Evolutionary conservation across 306 rosid species (phyloP), one percentile per base, ranked within the genome.

Genomic region (Fagus crenata): DNA sequence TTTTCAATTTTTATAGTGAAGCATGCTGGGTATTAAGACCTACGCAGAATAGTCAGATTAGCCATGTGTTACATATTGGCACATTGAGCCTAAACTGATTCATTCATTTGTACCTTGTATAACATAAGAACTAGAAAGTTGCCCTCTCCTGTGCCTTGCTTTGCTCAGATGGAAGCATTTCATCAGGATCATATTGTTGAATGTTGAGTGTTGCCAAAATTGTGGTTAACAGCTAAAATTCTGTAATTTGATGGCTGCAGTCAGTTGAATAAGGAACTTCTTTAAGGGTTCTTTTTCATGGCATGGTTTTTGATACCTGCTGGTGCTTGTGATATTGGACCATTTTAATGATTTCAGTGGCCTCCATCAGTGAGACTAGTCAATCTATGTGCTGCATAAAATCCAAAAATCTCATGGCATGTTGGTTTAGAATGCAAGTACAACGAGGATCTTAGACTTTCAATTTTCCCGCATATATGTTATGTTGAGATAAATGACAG

Each of bases 321-420:
- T 61, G 68, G 40, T 61, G 67, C 40, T 61, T 61, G 67, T 32
- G n/a, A 60, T 60, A 61, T 61, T 3, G 67, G 40, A 33, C n/a
- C 13, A 2, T 61, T 46, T 1, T 31, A 61, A 31, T 6, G 14
- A 61, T 61, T 61, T 61, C 41, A 61, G 18, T 61, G n/a, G 18
- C 17, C 68, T 33, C 6, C 1, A 1, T 15, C n/a, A 13, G 5
- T 33, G 41, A 33, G 32, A 12, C 41, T 61, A 61, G 67, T 60
- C 8, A 60, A 60, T 32, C 18, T 33, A 32, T 60, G 41, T 7
- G 40, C 40, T 4, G 0, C 67, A 60, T 60, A 32, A 60, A 60
- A 9, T 46, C 51, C 14, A 46, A 46, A 46, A 46, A 60, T 60
- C 41, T 60, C 41, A 4, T 33, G 67, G 67, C 35, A 60, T 32